Conservation (phyloP, 768 basidiomycete genomes). For the Infundibulicybe gibba region DNA sequence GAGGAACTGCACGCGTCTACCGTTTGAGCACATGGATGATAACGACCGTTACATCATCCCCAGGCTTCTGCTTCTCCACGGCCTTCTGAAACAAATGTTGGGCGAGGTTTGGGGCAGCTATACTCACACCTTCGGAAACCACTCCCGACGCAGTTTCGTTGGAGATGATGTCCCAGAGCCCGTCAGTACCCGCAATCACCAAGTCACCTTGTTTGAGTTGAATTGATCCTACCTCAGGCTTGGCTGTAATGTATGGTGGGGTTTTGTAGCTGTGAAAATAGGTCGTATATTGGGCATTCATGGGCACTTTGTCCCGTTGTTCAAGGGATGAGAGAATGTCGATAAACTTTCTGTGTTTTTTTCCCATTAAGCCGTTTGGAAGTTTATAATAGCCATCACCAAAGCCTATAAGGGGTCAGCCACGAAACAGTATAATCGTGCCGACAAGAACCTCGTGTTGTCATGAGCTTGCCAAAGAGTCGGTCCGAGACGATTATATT, state of each 20-base stretch:
- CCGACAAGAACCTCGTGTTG: constrained; percentile 33
- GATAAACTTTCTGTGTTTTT: constrained; percentile 28
- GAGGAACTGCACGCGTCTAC: too few species aligned
- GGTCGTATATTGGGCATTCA: constrained; percentile 29
- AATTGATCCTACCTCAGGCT: constrained; percentile 40
- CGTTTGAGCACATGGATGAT: constrained; percentile 16
- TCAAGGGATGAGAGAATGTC: constrained; percentile 28
- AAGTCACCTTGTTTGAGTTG: constrained; percentile 34
- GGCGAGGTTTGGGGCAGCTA: constrained; percentile 21
- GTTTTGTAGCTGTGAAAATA: constrained; percentile 48
- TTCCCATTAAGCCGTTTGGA: constrained; percentile 22
- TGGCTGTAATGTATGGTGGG: constrained; percentile 54
- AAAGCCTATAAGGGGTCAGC: constrained; percentile 20
- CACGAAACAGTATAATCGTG: neutral
- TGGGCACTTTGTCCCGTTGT: constrained; percentile 25
- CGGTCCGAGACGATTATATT: constrained; percentile 26
- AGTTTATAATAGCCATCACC: constrained; percentile 37
- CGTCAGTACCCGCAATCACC: constrained; percentile 51
- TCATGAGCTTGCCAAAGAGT: constrained; percentile 34
- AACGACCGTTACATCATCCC: constrained; percentile 33
- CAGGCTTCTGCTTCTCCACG: constrained; percentile 16
- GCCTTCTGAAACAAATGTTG: constrained; percentile 21
- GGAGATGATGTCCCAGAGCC: constrained; percentile 51
- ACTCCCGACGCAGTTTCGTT: constrained; percentile 43
- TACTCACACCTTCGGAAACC: constrained; percentile 22